Base-by-base conservation (phyloP, 2,329 filamentous ascomycete genomes). In the Aureobasidium melanogenum region DNA sequence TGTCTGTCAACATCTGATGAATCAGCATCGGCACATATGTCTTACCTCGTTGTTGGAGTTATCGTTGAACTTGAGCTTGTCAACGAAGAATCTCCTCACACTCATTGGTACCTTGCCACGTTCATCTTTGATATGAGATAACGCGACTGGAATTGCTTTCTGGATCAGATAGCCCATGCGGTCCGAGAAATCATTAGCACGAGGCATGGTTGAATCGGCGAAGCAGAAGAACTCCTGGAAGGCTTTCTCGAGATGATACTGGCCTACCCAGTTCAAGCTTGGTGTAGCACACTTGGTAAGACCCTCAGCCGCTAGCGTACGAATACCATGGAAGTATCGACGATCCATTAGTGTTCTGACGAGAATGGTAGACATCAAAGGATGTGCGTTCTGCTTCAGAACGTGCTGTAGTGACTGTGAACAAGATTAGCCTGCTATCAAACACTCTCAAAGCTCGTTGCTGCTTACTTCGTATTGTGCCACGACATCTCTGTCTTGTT, bases 401-500 rank as follows among this genome's bases (percentile, higher is more conserved):
- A 96, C 83, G 70, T 88, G 91, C 69, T 94, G 81, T 76, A 96
- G 84, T 5, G 90, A 82, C 76, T 80, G 52, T n/a, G 63, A 7
- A 56, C 28, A n/a, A n/a, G 12, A 47, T 71, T 62, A 70, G 66
- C 38, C 57, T 26, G 15, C 17, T 30, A 24, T 28, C 36, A n/a
- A 48, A 34, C 22, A 59, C 4, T 34, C 14, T 19, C 41, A n/a
- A 32, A n/a, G 17, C 46, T 26, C 26, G n/a, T 24, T n/a, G 22
- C 24, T 44, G 68, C 72, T 71, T 67, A 78, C 79, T 72, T 87
- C 83, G 58, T 85, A 77, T 68, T 88, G 85, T n/a, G 95, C 95
- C 65, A 96, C 90, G 62, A 99, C 90, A 72, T 99, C 95, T 68
- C 93, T 84, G 74, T 99, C 94, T 74, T 99, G 94, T 72, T 99